Percentiles rank a stretch among this genome's conserved stretches.
phyloP scores from a whole-genome alignment of 2,329 filamentous ascomycete species.

The Aspergillus fischeri region DNA sequence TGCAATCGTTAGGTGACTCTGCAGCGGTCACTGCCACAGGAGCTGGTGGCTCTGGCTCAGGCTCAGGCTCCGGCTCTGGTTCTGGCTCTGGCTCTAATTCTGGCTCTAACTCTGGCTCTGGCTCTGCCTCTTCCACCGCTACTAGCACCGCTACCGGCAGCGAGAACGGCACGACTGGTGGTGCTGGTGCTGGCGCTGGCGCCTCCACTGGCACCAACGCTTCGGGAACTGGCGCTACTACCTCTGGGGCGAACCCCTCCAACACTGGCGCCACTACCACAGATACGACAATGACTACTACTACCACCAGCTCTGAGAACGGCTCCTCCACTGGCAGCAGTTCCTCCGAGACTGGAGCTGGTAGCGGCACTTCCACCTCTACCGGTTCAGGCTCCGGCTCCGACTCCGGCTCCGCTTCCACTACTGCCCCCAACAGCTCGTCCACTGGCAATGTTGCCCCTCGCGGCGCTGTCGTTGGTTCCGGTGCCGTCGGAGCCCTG shows the following conservation, averaged over 20 bases:
- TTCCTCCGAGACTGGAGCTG: slow-evolving; percentile 12
- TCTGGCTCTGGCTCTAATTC: slow-evolving; percentile 3
- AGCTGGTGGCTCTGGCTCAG: slow-evolving; percentile 9
- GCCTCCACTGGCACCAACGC: slow-evolving; percentile 19
- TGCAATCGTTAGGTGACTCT: slow-evolving; percentile 10
- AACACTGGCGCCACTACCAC: background rate
- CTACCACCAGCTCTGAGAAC: slow-evolving; percentile 5
- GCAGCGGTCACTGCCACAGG: slow-evolving; percentile 7
- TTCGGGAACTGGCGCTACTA: slow-evolving; percentile 1
- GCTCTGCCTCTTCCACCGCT: slow-evolving; percentile 16
- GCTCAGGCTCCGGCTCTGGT: slow-evolving; percentile 6
- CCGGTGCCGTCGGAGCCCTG: slow-evolving; percentile 34
- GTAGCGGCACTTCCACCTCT: slow-evolving; percentile 12
- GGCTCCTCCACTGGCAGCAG: slow-evolving; percentile 9
- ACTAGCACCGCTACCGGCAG: slow-evolving; percentile 8
- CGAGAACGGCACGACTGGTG: slow-evolving; percentile 16
- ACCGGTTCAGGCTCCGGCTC: slow-evolving; percentile 11
- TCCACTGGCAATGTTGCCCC: slow-evolving; percentile 24
- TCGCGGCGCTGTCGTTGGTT: slow-evolving; percentile 28
- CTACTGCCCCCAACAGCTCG: slow-evolving; percentile 11
- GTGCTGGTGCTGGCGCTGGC: slow-evolving; percentile 3
- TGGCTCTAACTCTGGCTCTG: slow-evolving; percentile 8
- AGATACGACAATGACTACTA: background rate
- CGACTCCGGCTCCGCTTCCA: slow-evolving; percentile 5
- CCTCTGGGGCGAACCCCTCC: slow-evolving; percentile 5